Conservation (phyloP, 257 asterid species). For the Solanum tacnaense region DNA sequence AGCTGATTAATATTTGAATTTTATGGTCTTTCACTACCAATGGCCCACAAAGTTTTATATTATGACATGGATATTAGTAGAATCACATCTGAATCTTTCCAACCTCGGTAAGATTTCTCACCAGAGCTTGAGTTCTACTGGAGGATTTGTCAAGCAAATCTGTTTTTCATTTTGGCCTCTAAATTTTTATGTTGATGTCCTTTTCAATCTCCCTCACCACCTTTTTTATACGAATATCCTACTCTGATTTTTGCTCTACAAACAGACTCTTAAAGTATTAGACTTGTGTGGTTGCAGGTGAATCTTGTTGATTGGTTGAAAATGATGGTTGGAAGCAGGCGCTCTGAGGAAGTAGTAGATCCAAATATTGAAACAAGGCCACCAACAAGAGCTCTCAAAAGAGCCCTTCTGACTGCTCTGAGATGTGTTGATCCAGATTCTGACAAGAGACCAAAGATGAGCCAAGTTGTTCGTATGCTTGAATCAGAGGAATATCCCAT, state of each 20-base stretch:
- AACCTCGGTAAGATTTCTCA: neutral
- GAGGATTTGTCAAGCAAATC: neutral
- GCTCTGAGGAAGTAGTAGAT: constrained; percentile 93
- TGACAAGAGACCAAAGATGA: constrained; percentile 93
- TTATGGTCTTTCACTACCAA: neutral
- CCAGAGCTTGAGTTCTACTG: neutral
- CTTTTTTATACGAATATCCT: neutral
- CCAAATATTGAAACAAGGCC: constrained; percentile 79
- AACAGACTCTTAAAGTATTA: neutral
- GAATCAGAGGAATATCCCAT: constrained; percentile 96
- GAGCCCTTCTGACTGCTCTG: constrained; percentile 88
- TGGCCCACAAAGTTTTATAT: neutral
- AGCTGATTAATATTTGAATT: neutral
- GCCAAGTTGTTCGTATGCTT: constrained; percentile 94
- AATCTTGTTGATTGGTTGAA: constrained; percentile 97
- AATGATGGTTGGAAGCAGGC: constrained; percentile 91
- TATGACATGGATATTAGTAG: neutral
- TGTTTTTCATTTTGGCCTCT: neutral
- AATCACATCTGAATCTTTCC: neutral
- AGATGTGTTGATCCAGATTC: constrained; percentile 99
- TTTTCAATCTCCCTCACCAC: neutral
- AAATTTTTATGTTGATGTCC: neutral
- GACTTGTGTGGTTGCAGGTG: constrained; percentile 34
- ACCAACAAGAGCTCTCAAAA: constrained; percentile 80
- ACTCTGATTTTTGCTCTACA: neutral